phyloP scores from a whole-genome alignment of 768 basidiomycete species.

The Butyriboletus loyo region DNA sequence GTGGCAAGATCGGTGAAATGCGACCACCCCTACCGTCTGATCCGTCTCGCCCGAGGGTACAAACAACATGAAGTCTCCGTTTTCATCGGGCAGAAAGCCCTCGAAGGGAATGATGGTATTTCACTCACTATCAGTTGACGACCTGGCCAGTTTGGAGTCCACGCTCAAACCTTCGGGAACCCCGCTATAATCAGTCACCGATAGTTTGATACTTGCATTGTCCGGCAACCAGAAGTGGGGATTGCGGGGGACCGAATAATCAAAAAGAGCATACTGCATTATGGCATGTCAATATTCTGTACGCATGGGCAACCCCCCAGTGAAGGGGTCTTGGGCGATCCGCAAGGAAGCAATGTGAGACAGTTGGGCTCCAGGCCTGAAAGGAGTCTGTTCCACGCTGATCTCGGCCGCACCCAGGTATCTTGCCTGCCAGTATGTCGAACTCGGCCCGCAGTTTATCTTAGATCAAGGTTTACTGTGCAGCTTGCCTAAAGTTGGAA shows the following conservation, averaged over 20 bases:
- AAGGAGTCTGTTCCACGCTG: background rate
- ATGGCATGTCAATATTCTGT: background rate
- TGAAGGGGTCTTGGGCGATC: background rate
- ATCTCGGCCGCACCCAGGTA: background rate
- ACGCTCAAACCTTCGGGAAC: background rate
- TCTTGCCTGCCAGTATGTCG: background rate
- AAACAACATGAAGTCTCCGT: background rate
- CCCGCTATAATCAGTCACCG: background rate
- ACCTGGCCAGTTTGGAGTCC: background rate
- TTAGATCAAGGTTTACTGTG: background rate
- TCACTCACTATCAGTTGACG: background rate
- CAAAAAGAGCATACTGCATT: background rate
- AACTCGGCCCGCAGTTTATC: background rate
- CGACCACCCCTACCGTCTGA: too few species aligned
- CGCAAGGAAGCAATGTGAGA: background rate
- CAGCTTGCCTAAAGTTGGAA: background rate
- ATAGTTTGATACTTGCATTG: background rate
- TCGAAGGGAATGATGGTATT: background rate
- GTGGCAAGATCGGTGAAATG: too few species aligned
- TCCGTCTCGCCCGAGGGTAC: too few species aligned
- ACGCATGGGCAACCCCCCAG: background rate
- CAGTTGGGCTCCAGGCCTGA: background rate
- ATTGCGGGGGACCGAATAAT: background rate
- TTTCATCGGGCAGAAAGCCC: background rate
- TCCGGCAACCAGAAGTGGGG: background rate